phyloP scores from a whole-genome alignment of 2,329 filamentous ascomycete species.

The Aspergillus flavus region DNA sequence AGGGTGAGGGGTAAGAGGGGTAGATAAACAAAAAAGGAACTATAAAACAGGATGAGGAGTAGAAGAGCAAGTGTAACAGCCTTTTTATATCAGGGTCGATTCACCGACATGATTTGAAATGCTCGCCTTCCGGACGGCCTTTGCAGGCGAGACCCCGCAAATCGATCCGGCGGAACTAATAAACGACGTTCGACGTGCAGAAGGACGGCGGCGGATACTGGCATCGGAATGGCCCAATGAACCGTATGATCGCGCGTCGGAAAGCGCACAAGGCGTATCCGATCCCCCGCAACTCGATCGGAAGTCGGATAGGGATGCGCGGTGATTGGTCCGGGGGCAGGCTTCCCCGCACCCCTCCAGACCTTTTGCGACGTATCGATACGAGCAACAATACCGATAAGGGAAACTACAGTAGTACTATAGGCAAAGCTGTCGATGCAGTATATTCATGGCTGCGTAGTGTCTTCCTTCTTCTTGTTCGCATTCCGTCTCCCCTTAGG shows the following conservation, averaged over 20 bases:
- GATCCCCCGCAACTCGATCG: conserved; percentile 25
- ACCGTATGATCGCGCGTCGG: conserved; percentile 12
- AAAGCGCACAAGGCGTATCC: conserved; percentile 16
- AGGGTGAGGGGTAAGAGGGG: neutral
- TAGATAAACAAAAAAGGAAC: neutral
- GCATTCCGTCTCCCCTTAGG: conserved; percentile 29
- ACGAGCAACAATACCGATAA: neutral
- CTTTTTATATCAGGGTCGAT: neutral
- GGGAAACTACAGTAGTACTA: too few species aligned
- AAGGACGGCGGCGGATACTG: conserved; percentile 9
- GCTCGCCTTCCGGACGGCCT: conserved; percentile 7
- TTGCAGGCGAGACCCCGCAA: neutral
- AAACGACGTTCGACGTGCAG: neutral
- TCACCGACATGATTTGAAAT: conserved; percentile 12
- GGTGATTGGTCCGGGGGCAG: neutral
- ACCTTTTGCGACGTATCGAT: neutral
- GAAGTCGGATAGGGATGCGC: conserved; percentile 15
- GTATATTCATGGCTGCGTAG: neutral
- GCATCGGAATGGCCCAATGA: conserved; percentile 11
- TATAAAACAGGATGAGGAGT: neutral
- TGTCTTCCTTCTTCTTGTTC: conserved; percentile 5
- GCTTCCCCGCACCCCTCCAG: neutral
- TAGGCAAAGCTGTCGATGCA: too few species aligned
- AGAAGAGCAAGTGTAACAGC: neutral
- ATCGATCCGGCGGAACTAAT: neutral